Conservation (phyloP, 176 grass and related monocot genomes). For the Phoenix dactylifera region DNA sequence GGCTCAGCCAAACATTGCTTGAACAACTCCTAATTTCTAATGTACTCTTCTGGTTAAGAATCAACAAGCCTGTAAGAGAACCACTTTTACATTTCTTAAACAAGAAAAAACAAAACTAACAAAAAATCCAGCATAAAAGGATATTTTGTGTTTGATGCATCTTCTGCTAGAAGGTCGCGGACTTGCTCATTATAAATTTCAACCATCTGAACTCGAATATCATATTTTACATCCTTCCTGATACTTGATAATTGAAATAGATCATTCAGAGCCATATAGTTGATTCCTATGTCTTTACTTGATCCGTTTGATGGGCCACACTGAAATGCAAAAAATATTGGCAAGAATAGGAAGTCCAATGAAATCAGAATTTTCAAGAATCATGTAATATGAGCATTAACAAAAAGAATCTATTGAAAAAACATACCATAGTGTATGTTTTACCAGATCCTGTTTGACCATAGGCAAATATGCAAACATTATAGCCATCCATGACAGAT, state of each 20-base stretch:
- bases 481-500: constrained; percentile 96
- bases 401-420: too few relatives aligned
- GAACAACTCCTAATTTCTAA: constrained; percentile 69
- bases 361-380: too few relatives aligned
- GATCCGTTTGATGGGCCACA: constrained; percentile 60
- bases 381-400: too few relatives aligned
- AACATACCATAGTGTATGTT: constrained; percentile 83
- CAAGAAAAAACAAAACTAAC: background rate
- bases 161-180: constrained; percentile 58
- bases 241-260: constrained; percentile 71
- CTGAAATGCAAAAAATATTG: constrained; percentile 29
- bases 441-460: constrained; percentile 92
- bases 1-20: constrained; percentile 44
- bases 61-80: constrained; percentile 8
- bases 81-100: too few relatives aligned
- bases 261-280: constrained; percentile 83
- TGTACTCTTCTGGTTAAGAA: constrained; percentile 49
- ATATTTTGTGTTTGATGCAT: constrained; percentile 75
- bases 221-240: constrained; percentile 65
- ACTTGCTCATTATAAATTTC: constrained; percentile 97
- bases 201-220: constrained; percentile 82
- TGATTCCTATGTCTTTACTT: constrained; percentile 52
- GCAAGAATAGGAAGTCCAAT: too few relatives aligned
- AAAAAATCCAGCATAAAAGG: constrained; percentile 43
- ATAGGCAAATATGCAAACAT: constrained; percentile 92